A percentile compares a stretch with the other conserved stretches of the same genome.
phyloP scores from a whole-genome alignment of 768 basidiomycete species.

The Tylopilus intermedius region DNA sequence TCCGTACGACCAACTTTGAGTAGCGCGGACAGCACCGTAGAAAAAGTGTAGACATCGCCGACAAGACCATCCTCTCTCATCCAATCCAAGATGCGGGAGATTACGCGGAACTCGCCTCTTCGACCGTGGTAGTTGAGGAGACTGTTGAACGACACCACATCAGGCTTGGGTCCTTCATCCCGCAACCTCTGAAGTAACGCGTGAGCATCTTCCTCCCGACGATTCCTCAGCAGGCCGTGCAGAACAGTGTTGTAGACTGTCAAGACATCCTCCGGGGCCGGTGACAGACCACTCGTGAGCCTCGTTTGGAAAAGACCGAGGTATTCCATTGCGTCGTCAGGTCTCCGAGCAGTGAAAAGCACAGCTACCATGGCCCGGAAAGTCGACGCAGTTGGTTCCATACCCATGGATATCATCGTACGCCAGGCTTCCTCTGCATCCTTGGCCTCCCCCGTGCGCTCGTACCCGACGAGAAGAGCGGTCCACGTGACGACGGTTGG shows the following conservation, averaged over 20 bases:
- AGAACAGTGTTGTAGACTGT: constrained; percentile 72
- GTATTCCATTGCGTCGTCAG: constrained; percentile 46
- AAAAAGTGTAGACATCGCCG: constrained; percentile 84
- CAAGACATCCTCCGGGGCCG: constrained; percentile 31
- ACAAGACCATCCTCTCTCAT: constrained; percentile 50
- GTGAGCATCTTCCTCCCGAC: constrained; percentile 37
- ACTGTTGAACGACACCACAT: constrained; percentile 77
- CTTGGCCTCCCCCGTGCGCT: constrained; percentile 42
- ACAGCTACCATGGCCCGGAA: constrained; percentile 69
- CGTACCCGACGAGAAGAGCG: constrained; percentile 61
- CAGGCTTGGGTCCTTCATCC: constrained; percentile 53
- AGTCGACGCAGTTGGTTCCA: constrained; percentile 55
- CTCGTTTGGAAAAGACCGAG: constrained; percentile 47
- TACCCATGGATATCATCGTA: constrained; percentile 51
- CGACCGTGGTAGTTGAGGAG: constrained; percentile 66
- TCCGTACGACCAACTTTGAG: constrained; percentile 64
- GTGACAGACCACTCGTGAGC: constrained; percentile 13
- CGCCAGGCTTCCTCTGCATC: constrained; percentile 61
- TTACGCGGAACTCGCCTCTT: constrained; percentile 54
- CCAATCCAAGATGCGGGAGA: constrained; percentile 53
- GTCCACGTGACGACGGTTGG: constrained; percentile 67
- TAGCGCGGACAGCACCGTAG: constrained; percentile 76
- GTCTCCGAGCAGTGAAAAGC: constrained; percentile 48
- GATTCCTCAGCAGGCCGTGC: constrained; percentile 53
- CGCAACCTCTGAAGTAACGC: constrained; percentile 43